Evolutionary conservation across 495 filamentous ascomycete species (phyloP), one percentile per base, ranked within the genome.

Genomic region (Lophium mytilinum): DNA sequence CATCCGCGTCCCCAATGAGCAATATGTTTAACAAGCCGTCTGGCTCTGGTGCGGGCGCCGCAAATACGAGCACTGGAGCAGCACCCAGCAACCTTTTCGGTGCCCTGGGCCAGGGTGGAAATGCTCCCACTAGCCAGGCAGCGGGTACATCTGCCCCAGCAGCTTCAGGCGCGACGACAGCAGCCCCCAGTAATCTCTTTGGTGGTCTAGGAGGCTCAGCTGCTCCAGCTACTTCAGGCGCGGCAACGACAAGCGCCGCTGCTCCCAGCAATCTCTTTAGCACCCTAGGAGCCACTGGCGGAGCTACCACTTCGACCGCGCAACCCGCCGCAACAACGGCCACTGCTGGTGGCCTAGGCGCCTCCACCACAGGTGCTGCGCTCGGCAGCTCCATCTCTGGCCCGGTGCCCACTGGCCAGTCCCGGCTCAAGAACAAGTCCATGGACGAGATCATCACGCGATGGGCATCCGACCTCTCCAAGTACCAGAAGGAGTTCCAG

Each of bases 391-490:
- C 89, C 0, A 92, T 87, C 18, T 72, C 80, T 40, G 90, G 90
- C 0, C 90, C 89, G 7, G 68, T 82, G 1, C 88, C 90, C n/a
- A 74, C 80, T 14, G 80, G 85, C 18, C 80, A 89, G 63, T 92
- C 92, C 1, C 88, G 93, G 11, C 75, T 99, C 18, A 95, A 94
- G 75, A 95, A 95, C 68, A 97, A 95, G 75, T 94, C 92, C 0
- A 97, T 99, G 92, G 93, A 97, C 66, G 94, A 99, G 69, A 97
- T 99, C 62, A 90, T 99, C 65, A 96, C 87, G n/a, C 82, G 89
- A 15, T 99, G 94, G 94, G 93, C 93, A 0, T 86, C 88, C 0
- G 93, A 97, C 67, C 80, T 97, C 30, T 84, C 88, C 55, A 93
- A 94, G 66, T 96, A 97, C 67, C 91, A 96, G 68, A 90, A 92